Evolutionary conservation across 306 rosid genomes (phyloP).

Genomic region (Quillaja saponaria): DNA sequence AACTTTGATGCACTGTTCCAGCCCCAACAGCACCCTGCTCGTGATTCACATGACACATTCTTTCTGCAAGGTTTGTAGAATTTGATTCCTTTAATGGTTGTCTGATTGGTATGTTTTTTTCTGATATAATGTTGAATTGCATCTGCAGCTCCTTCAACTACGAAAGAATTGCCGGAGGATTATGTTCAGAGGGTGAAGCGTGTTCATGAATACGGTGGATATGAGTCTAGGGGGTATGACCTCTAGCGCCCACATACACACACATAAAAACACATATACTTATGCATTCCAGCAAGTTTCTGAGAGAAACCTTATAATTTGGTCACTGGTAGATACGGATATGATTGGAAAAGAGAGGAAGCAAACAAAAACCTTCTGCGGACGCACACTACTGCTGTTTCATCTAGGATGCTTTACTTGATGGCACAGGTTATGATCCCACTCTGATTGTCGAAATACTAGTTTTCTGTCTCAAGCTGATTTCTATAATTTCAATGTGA

Average conservation of each 20-base stretch:
- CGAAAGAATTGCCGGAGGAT: conserved; percentile 82
- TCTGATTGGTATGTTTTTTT: conserved; percentile 31
- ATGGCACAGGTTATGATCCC: conserved; percentile 79
- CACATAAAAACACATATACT: neutral
- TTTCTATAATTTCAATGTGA: no score
- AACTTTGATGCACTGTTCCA: conserved; percentile 94
- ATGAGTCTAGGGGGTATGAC: conserved; percentile 84
- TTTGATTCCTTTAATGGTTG: conserved; percentile 3
- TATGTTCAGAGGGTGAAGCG: conserved; percentile 89
- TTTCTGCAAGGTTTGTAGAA: conserved; percentile 59
- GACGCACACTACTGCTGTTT: conserved; percentile 94
- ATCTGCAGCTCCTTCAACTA: conserved; percentile 74
- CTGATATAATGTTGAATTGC: conserved; percentile 24
- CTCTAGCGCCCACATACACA: conserved; percentile 18
- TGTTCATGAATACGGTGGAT: conserved; percentile 85
- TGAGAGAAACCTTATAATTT: conserved; percentile 13
- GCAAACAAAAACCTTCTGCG: conserved; percentile 88
- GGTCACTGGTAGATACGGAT: conserved; percentile 57
- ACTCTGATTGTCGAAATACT: conserved; percentile 24
- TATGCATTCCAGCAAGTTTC: conserved; percentile 18
- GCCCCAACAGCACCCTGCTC: conserved; percentile 99
- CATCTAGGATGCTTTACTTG: conserved; percentile 83
- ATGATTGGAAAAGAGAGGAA: conserved; percentile 91
- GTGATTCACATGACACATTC: conserved; percentile 95
- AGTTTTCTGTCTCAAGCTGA: neutral